Evolutionary conservation across 768 basidiomycete genomes (phyloP).

Genomic region (Steccherinum ochraceum): DNA sequence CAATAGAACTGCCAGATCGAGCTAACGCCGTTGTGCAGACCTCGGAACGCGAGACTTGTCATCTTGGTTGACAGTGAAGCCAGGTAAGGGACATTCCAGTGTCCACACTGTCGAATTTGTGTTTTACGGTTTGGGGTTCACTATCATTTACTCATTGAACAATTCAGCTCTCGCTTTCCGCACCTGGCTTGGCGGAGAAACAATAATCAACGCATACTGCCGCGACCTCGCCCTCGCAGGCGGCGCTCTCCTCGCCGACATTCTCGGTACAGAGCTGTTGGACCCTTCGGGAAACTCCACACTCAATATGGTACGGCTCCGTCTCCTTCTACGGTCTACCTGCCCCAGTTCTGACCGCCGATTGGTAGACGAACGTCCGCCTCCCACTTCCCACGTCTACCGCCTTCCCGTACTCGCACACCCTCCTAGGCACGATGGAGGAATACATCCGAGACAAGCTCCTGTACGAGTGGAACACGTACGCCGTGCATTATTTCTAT

Average conservation of each 20-base stretch:
- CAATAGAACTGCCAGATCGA: no score
- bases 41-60: no score
- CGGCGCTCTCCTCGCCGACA: conserved; percentile 50
- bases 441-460: conserved; percentile 21
- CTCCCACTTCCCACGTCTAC: conserved; percentile 22
- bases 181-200: conserved; percentile 67
- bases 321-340: conserved; percentile 10
- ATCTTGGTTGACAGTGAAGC: no score
- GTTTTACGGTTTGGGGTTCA: no score
- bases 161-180: conserved; percentile 76
- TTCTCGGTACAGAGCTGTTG: conserved; percentile 57
- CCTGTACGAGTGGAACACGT: conserved; percentile 24
- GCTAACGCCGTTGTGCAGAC: no score
- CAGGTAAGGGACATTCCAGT: no score
- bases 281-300: conserved; percentile 57
- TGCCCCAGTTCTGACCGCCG: conserved; percentile 1
- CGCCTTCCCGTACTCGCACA: neutral
- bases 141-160: no score
- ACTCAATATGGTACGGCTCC: conserved; percentile 58
- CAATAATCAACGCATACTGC: conserved; percentile 64
- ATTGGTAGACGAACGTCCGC: conserved; percentile 30
- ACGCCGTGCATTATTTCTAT: conserved; percentile 23
- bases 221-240: conserved; percentile 63
- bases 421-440: conserved; percentile 13
- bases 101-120: no score